Conservation (phyloP, 2,329 filamentous ascomycete genomes). For the Arthrobotrys megalospora region DNA sequence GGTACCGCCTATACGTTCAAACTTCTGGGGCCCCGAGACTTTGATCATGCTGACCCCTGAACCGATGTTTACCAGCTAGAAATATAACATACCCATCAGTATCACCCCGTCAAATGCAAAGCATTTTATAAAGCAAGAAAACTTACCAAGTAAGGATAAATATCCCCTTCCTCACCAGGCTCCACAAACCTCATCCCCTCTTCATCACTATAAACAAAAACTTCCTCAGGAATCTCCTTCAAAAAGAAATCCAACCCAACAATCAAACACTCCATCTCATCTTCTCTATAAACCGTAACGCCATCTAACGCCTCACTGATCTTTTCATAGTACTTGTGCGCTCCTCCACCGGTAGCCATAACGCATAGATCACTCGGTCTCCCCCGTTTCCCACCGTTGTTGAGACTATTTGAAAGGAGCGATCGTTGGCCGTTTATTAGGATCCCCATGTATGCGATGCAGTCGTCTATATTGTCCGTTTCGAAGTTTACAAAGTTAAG, state of each 20-base stretch:
- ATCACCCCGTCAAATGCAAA: not conserved
- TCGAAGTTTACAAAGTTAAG: slow-evolving; percentile 97
- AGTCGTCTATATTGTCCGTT: slow-evolving; percentile 92
- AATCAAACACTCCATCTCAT: slow-evolving; percentile 99
- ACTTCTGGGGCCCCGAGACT: slow-evolving; percentile 88
- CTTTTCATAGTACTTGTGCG: slow-evolving; percentile 96
- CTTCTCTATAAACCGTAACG: slow-evolving; percentile 90
- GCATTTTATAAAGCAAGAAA: not conserved
- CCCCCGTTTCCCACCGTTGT: slow-evolving; percentile 74
- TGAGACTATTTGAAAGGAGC: not conserved
- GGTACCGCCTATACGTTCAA: slow-evolving; percentile 89
- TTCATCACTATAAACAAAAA: slow-evolving; percentile 94
- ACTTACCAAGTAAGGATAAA: slow-evolving; percentile 85
- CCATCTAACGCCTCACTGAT: slow-evolving; percentile 82
- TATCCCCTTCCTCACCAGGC: slow-evolving; percentile 75
- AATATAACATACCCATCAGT: not conserved
- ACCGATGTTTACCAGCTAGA: slow-evolving; percentile 89
- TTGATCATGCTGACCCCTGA: slow-evolving; percentile 98
- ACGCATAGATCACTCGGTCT: slow-evolving; percentile 82
- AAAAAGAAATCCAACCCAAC: slow-evolving; percentile 74
- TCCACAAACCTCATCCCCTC: slow-evolving; percentile 91
- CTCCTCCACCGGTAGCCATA: slow-evolving; percentile 95
- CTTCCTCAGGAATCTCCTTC: slow-evolving; percentile 94
- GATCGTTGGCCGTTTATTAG: slow-evolving; percentile 86
- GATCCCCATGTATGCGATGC: slow-evolving; percentile 86